Evolutionary conservation across 1,284 basidiomycete genomes (phyloP), one percentile per base, ranked within the genome.

Genomic region (Golubevia sp.): DNA sequence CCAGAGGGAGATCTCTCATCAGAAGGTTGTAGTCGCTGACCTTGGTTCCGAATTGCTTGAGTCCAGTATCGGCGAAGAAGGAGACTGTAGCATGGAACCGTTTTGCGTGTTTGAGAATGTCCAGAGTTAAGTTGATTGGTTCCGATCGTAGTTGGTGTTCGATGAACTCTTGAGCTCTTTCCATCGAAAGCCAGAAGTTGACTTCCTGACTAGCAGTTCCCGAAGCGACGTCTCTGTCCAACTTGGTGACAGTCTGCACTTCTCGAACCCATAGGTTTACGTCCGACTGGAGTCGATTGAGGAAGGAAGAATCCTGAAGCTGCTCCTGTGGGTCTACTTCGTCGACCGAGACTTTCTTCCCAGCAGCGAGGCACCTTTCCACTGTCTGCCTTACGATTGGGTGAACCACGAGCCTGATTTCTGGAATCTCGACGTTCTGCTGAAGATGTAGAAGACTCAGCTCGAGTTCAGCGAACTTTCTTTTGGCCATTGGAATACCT

Each of bases 261-360:
- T 94, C 92, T 85, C 97, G 97, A 86, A 99, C 97, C 97, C 96
- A 99, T 20, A 90, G 88, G 84, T 98, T 98, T 75, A 99, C 96
- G 72, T 98, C 92, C 13, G 89, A 88, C 77, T 98, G 96, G 1
- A 99, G 88, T 44, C 91, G 90, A 84, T 98, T 99, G 61, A 99
- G 90, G 86, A 99, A 99, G 1, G 90, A 86, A 56, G 91, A 91
- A 85, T 99, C 96, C 72, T 89, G 90, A 25, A 98, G 88, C 49
- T 90, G 85, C 71, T 90, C 89, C 6, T 88, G 69, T 7, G 77
- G 76, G 20, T 92, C 91, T 64, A 95, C 89, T 68, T 91, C 88
- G 5, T 91, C 90, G 56, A 94, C 90, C 61, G 89, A 91, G 1
- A 92, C 90, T 50, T 91, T 87, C 51, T 86, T 85, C 50, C 88